Percentiles rank a stretch among this genome's conserved stretches.
Evolutionary conservation across 805 yeast species (phyloP).

Genomic region (Saccharomycopsis olivae): DNA sequence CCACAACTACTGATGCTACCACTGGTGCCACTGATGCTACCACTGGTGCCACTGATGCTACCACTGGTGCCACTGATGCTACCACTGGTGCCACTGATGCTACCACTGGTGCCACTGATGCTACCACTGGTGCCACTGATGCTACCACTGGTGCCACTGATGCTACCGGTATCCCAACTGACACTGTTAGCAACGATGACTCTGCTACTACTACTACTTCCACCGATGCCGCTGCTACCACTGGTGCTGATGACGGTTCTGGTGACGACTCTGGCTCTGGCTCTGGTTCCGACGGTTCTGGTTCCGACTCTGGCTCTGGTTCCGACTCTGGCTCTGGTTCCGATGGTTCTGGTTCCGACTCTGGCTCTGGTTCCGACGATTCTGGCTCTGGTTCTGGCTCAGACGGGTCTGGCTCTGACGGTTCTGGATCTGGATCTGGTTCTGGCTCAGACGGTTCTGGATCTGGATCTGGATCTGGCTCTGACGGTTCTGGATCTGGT

Average conservation of each 20-base stretch:
- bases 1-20: too few relatives aligned
- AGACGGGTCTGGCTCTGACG: constrained; percentile 6
- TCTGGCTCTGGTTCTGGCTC: constrained; percentile 10
- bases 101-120: neutral
- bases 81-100: neutral
- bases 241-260: neutral
- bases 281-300: constrained; percentile 1
- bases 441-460: neutral
- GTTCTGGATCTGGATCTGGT: constrained; percentile 3
- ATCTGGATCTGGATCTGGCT: neutral
- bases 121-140: neutral
- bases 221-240: neutral
- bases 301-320: neutral
- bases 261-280: neutral
- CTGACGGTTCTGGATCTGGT: constrained; percentile 4
- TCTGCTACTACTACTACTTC: constrained; percentile 1
- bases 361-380: constrained; percentile 2
- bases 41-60: neutral
- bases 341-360: constrained; percentile 4
- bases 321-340: constrained; percentile 3
- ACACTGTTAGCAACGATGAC: neutral
- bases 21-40: too few relatives aligned
- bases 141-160: neutral
- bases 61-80: neutral
- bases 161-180: neutral